A percentile compares a stretch with the other conserved stretches of the same genome.
Evolutionary conservation across 805 yeast genomes (phyloP).

Genomic region (baker's yeast (Saccharomyces cerevisiae)): DNA sequence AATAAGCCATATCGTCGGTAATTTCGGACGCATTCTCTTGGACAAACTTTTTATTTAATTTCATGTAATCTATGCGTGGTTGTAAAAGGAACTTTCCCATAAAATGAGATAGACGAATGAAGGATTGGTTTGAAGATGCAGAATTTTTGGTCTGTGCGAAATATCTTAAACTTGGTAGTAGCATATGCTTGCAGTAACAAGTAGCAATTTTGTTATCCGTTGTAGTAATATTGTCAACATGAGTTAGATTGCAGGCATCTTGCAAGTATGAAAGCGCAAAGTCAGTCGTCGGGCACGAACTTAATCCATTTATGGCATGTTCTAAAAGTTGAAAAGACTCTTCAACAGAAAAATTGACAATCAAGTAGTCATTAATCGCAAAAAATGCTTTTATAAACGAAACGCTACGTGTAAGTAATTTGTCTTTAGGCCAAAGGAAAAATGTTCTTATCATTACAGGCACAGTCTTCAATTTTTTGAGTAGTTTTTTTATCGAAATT

Average conservation of each 20-base stretch:
- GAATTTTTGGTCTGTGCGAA: constrained; percentile 1
- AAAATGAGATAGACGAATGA: constrained; percentile 2
- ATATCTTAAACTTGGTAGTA: constrained; percentile 20
- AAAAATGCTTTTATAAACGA: neutral
- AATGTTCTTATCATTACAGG: constrained; percentile 18
- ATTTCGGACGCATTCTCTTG: constrained; percentile 6
- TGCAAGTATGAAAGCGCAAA: neutral
- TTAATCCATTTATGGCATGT: neutral
- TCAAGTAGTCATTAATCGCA: neutral
- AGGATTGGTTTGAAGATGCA: neutral
- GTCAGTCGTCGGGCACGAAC: neutral
- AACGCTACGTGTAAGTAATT: neutral
- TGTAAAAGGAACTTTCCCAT: constrained; percentile 13
- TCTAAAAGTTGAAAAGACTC: neutral
- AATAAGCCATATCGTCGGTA: constrained; percentile 5
- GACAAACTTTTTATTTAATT: constrained; percentile 17
- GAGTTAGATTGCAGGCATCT: constrained; percentile 11
- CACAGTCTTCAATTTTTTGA: constrained; percentile 38
- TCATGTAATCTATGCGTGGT: constrained; percentile 9
- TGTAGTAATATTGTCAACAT: constrained; percentile 12
- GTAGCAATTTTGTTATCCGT: constrained; percentile 14
- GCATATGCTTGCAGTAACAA: constrained; percentile 14
- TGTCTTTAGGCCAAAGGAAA: constrained; percentile 2
- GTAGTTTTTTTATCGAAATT: constrained; percentile 31
- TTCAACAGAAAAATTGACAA: neutral